Evolutionary conservation across 2,329 filamentous ascomycete genomes (phyloP).

Genomic region (Chaetomium sp.): DNA sequence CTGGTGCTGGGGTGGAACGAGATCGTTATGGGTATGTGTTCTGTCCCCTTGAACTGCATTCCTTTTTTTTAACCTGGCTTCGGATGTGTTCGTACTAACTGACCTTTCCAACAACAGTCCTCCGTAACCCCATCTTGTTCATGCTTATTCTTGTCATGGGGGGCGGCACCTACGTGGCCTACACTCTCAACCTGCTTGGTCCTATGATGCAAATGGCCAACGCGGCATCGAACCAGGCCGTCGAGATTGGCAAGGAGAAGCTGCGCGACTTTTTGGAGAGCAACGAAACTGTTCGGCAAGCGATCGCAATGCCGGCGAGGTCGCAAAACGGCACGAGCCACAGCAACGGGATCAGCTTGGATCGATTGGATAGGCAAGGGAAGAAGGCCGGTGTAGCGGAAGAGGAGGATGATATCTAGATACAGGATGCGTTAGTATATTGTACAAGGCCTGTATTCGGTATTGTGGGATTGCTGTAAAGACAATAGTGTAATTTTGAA

Average conservation of each 20-base stretch:
- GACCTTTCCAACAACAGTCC: slow-evolving; percentile 47
- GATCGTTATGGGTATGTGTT: slow-evolving; percentile 76
- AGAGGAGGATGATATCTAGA: slow-evolving; percentile 52
- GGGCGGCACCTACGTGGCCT: slow-evolving; percentile 79
- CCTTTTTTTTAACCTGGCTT: background rate
- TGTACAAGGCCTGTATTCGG: too few species aligned
- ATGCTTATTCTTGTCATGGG: slow-evolving; percentile 73
- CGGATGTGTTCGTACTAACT: slow-evolving; percentile 8
- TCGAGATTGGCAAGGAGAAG: slow-evolving; percentile 88
- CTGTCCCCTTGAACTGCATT: background rate
- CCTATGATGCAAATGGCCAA: slow-evolving; percentile 94
- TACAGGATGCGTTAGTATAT: slow-evolving; percentile 5
- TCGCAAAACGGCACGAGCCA: slow-evolving; percentile 19
- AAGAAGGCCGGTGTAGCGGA: slow-evolving; percentile 40
- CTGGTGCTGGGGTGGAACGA: slow-evolving; percentile 98
- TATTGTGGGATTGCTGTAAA: too few species aligned
- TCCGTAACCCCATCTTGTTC: slow-evolving; percentile 91
- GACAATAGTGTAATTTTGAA: too few species aligned
- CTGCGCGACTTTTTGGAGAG: slow-evolving; percentile 84
- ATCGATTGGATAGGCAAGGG: slow-evolving; percentile 54
- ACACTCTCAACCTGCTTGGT: slow-evolving; percentile 89
- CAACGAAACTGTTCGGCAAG: slow-evolving; percentile 77
- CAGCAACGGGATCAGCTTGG: slow-evolving; percentile 47
- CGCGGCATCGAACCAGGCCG: slow-evolving; percentile 75
- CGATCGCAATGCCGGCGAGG: slow-evolving; percentile 64